Evolutionary conservation across 1,284 basidiomycete genomes (phyloP), one percentile per base, ranked within the genome.

Genomic region (Xerocomus minutiporus): DNA sequence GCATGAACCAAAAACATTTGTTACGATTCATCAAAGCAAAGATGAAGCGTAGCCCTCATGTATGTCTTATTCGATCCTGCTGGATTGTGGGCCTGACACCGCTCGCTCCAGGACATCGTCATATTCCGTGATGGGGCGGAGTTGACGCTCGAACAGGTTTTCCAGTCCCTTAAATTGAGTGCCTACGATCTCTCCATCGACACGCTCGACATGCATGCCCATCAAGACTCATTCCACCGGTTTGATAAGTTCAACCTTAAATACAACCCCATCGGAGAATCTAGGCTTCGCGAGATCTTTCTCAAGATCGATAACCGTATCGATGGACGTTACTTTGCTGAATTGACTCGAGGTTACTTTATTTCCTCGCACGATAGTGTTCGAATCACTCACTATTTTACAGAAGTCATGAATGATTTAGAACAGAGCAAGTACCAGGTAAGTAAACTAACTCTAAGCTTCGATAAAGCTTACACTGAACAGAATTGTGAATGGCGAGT

Each of bases 1-100:
- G 91, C 69, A 98, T 99, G 96, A 99, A 99, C 71, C 97, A 99
- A 71, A 99, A 99, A 73, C 97, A 99, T 73, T 75, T 99, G n/a
- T 76, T 99, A 25, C 93, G 97, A 5, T 99, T 99, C 74, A 99
- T 99, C 78, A 99, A 99, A 71, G 86, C 88, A 42, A 98, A 99
- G 72, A 93, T 94, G 88, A 93, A 92, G 72, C 82, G 83, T 26
- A 83, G 76, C 62, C 84, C 91, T 2, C 65, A 93, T 46, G 89
- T 88, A 55, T 35, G 78, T 48, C 34, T 44, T 17, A 11, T 36
- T 44, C 29, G 38, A 25, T 36, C n/a, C 20, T 32, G 6, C 31
- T 46, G 9, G n/a, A 17, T n/a, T 40, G 20, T 29, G 15, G 2
- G 5, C 28, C 4, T 54, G n/a, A 56, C 11, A 9, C 42, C 2